Evolutionary conservation across 2,329 filamentous ascomycete species (phyloP), one percentile per base, ranked within the genome.

Genomic region (Phialophora tarda): DNA sequence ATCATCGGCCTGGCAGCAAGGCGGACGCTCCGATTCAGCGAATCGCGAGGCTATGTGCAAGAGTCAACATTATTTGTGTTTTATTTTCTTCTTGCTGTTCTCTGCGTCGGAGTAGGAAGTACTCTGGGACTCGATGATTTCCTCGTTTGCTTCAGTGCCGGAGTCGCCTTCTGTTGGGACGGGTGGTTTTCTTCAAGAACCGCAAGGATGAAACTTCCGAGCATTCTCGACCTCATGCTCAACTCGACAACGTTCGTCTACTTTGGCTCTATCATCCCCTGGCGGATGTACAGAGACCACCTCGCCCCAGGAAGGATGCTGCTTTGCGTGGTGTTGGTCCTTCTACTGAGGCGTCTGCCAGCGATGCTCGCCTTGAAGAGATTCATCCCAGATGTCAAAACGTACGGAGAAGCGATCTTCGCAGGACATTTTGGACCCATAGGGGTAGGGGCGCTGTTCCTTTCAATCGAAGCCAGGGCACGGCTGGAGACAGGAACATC

Each of bases 401-500:
- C 83, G 0, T 80, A 80, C 24, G 78, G 79, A 5, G 85, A 86
- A 73, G 84, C 84, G 0, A 72, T 86, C 0, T 86, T 86, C 73
- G 80, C 79, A 51, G 84, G 84, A 0, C 84, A 86, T 71, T 86
- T 87, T 64, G 84, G 84, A 0, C 84, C 84, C 8, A 86, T 86
- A 80, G 85, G 85, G 21, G 79, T 86, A 1, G 84, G 84, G 1
- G 84, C 82, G 0, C 74, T 86, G 6, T 86, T 86, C 74, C 78
- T 87, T 0, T 83, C 84, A 1, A 84, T 86, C 54, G 84, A 86
- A 76, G 82, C 83, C 0, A 76, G 83, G 26, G 83, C 82, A 0
- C 78, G 84, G 64, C 77, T 87, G 0, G 84, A 86, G 69, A 85
- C 79, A 0, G 81, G 78, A 10, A 79, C 78, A 0, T 81, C 80